These are phyloP conservation scores for Yamadazyma jaroonii DNA, from an alignment of 1,139 yeast genomes.

Conservation along the genomic window DNA sequence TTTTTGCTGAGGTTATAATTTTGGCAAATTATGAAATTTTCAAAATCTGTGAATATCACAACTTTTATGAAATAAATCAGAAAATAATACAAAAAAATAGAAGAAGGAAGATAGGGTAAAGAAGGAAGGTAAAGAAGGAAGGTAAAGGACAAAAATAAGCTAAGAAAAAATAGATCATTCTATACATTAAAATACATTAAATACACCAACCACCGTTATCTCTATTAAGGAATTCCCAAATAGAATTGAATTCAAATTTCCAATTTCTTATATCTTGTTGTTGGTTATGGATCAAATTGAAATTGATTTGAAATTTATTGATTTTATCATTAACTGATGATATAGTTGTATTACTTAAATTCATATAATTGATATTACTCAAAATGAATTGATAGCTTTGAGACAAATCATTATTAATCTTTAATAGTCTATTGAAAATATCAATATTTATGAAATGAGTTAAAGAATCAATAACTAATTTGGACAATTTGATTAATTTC, in stretches of 20 bases:
- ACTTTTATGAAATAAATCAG: no score
- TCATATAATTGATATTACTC: conserved; percentile 27
- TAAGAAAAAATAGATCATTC: no score
- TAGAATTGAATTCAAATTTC: conserved; percentile 25
- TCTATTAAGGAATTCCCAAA: conserved; percentile 28
- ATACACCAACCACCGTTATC: conserved; percentile 39
- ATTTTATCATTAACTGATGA: conserved; percentile 1
- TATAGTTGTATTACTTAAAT: conserved; percentile 18
- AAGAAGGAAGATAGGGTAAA: no score
- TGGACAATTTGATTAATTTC: conserved; percentile 35
- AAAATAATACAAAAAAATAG: no score
- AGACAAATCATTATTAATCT: conserved; percentile 38
- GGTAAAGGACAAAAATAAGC: no score
- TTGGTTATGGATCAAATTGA: background rate
- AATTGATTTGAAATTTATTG: conserved; percentile 1
- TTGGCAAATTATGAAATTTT: no score
- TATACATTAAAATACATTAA: conserved; percentile 1
- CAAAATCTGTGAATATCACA: no score
- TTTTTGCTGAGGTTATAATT: no score
- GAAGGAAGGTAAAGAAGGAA: no score
- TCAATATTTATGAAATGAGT: conserved; percentile 20
- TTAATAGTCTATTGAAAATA: conserved; percentile 26
- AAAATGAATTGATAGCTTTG: conserved; percentile 33
- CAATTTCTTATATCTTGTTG: conserved; percentile 21
- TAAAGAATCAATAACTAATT: conserved; percentile 33